Conservation (phyloP, 345 rosid genomes). For the Citrus medica region DNA sequence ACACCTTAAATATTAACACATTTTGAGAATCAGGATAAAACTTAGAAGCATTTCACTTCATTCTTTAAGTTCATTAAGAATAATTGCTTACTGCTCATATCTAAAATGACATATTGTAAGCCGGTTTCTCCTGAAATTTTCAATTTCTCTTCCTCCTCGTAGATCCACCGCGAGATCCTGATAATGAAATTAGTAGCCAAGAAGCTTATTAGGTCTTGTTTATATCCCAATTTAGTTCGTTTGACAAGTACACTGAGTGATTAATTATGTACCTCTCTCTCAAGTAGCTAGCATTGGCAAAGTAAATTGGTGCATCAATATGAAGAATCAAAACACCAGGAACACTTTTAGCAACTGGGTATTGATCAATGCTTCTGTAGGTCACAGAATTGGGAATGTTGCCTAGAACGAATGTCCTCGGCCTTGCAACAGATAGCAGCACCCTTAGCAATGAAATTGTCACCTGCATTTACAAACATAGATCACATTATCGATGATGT, state of each 20-base stretch:
- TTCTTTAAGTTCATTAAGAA: neutral
- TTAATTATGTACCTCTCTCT: constrained; percentile 64
- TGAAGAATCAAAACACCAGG: constrained; percentile 83
- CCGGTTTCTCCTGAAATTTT: constrained; percentile 53
- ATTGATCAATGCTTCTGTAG: constrained; percentile 80
- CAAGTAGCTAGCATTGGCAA: constrained; percentile 83
- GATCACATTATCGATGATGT: neutral
- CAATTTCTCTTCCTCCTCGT: constrained; percentile 73
- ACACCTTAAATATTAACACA: constrained; percentile 40
- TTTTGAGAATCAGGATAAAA: neutral
- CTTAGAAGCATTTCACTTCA: neutral
- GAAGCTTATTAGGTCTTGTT: neutral
- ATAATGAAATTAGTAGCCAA: neutral
- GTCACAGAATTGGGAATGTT: constrained; percentile 76
- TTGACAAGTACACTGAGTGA: neutral
- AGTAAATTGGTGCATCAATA: constrained; percentile 83
- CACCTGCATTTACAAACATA: constrained; percentile 39
- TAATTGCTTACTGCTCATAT: constrained; percentile 57
- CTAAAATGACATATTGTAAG: constrained; percentile 72
- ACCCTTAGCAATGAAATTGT: constrained; percentile 63
- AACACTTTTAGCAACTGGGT: constrained; percentile 50
- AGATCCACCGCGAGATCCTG: constrained; percentile 87
- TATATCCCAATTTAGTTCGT: no score
- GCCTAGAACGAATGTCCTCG: constrained; percentile 64
- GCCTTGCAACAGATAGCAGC: constrained; percentile 76